phyloP scores from a whole-genome alignment of 257 asterid species.

The Salvia hispanica region DNA sequence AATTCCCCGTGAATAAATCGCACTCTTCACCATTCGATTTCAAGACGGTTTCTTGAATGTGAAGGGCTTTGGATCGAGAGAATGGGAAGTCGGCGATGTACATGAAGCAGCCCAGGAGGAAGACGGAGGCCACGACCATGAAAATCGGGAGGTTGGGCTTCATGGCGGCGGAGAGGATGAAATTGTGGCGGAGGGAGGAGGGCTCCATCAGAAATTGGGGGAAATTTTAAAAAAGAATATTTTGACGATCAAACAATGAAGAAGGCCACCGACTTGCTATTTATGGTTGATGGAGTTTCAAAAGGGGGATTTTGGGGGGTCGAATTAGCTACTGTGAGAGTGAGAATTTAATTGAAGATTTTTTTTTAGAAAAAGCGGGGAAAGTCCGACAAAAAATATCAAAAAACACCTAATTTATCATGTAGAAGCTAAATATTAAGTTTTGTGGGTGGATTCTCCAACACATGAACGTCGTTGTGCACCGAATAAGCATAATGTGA shows the following conservation, averaged over 20 bases:
- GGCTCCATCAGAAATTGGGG: constrained; percentile 45
- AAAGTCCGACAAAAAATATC: too few relatives aligned
- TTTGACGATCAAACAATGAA: constrained; percentile 15
- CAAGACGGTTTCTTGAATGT: constrained; percentile 29
- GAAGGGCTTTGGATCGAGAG: constrained; percentile 31
- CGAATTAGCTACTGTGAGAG: constrained; percentile 18
- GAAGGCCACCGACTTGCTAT: constrained; percentile 26
- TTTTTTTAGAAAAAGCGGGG: background rate
- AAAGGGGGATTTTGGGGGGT: too few relatives aligned
- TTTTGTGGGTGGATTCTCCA: too few relatives aligned
- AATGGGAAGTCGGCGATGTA: constrained; percentile 80
- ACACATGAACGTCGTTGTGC: too few relatives aligned
- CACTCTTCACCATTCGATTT: constrained; percentile 40
- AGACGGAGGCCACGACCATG: constrained; percentile 59
- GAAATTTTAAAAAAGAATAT: constrained; percentile 25
- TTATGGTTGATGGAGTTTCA: constrained; percentile 3
- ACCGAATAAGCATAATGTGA: too few relatives aligned
- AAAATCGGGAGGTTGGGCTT: constrained; percentile 47
- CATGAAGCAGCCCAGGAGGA: constrained; percentile 80
- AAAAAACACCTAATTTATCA: too few relatives aligned
- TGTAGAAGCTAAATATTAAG: too few relatives aligned
- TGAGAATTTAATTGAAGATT: constrained; percentile 8
- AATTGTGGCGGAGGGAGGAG: constrained; percentile 45
- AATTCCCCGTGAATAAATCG: constrained; percentile 62
- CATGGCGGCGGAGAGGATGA: constrained; percentile 35